Base-by-base conservation (phyloP, 768 basidiomycete species). In the Podaxis sp. region DNA sequence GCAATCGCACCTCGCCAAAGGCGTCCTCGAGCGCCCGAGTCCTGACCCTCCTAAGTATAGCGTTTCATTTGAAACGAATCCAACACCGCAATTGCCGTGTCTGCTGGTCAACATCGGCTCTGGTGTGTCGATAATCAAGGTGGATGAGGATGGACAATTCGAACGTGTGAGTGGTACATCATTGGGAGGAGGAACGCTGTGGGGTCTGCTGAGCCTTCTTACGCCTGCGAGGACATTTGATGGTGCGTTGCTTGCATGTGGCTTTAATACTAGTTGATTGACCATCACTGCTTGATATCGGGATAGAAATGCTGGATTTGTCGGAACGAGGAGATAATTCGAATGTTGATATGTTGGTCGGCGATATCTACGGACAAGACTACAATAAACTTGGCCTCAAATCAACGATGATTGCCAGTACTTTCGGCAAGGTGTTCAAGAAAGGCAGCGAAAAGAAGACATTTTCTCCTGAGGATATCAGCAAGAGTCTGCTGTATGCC, bases 291-390 rank as follows among this genome's bases (percentile, higher is more conserved):
- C 12, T 63, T 64, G 42, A 46, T 24, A 13, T 1, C 33, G 59
- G 33, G 61, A 63, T 77, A 99, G 97, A 99, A 75, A 99, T 99
- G 96, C 80, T 99, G 67, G 85, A 87, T 7, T 82, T 99, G 22
- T 97, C 97, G 0, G 97, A 99, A 76, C 74, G 84, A 71, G 97
- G 97, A 42, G 93, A 97, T 76, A 99, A 99, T 72, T 86, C 92
- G 48, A 82, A 83, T 4, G 96, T 99, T 13, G 97, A 99, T 75
- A 99, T 99, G 96, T 88, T 99, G 53, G 96, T 99, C 51, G 96
- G 97, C 39, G 97, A 99, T 77, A 99, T 99, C 68, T 99, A 97
- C 74, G 94, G 97, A n/a, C 90, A 93, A 68, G 97, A 98, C 77
- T 98, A 98, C 78, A 88, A 85, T 74, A 90, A 91, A 65, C 86